Conservation (phyloP, 2,329 filamentous ascomycete species). For the Ophiostoma ips region DNA sequence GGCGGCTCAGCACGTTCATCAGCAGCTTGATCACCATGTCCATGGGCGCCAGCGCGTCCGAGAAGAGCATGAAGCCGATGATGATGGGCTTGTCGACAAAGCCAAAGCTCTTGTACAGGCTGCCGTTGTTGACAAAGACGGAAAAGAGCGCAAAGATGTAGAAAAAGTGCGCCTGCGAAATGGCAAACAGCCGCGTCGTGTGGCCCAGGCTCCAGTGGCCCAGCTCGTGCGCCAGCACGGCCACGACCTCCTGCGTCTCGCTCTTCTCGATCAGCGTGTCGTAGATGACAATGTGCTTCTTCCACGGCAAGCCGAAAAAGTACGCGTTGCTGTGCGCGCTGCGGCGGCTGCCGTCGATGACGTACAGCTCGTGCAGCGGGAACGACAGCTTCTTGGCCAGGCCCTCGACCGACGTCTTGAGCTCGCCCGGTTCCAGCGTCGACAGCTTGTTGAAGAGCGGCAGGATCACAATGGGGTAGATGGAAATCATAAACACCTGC, state of each 20-base stretch:
- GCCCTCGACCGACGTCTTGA: slow-evolving; percentile 78
- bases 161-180: slow-evolving; percentile 85
- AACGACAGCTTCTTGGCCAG: slow-evolving; percentile 78
- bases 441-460: slow-evolving; percentile 98
- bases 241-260: slow-evolving; percentile 80
- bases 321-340: slow-evolving; percentile 80
- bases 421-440: slow-evolving; percentile 69
- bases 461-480: slow-evolving; percentile 88
- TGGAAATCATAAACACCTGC: slow-evolving; percentile 87
- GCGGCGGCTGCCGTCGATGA: slow-evolving; percentile 85
- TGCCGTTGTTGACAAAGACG: slow-evolving; percentile 90
- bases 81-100: slow-evolving; percentile 84
- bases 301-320: slow-evolving; percentile 96
- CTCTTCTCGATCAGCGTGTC: slow-evolving; percentile 96
- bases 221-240: slow-evolving; percentile 87
- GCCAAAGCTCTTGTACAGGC: slow-evolving; percentile 81
- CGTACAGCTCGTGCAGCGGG: slow-evolving; percentile 81
- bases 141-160: slow-evolving; percentile 96
- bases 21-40: slow-evolving; percentile 88
- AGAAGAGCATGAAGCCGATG: slow-evolving; percentile 95
- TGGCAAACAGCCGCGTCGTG: slow-evolving; percentile 79
- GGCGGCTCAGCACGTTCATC: slow-evolving; percentile 90
- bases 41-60: slow-evolving; percentile 86
- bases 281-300: slow-evolving; percentile 99
- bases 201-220: slow-evolving; percentile 96